Percentiles rank a stretch among this genome's conserved stretches.
Evolutionary conservation across 495 filamentous ascomycete genomes (phyloP).

Genomic region (Xylaria flabelliformis): DNA sequence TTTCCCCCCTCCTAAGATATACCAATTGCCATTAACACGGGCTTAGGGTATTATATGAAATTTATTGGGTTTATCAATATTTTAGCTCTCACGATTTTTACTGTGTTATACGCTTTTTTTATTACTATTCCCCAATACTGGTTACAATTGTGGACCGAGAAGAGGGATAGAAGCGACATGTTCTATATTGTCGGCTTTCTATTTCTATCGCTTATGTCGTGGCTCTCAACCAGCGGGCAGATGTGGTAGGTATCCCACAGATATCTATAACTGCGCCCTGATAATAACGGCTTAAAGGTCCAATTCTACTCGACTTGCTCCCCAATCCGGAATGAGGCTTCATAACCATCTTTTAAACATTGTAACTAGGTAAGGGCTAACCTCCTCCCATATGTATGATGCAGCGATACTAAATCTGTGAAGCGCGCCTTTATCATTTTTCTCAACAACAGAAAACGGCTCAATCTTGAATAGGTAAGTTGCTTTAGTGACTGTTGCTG

Average conservation of each 20-base stretch:
- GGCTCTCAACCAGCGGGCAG: slow-evolving; percentile 36
- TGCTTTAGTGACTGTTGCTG: too few relatives aligned
- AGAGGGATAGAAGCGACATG: slow-evolving; percentile 6
- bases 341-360: slow-evolving; percentile 29
- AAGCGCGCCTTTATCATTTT: slow-evolving; percentile 35
- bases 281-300: slow-evolving; percentile 23
- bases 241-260: slow-evolving; percentile 35
- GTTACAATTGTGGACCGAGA: slow-evolving; percentile 49
- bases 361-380: slow-evolving; percentile 24
- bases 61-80: slow-evolving; percentile 57
- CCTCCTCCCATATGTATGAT: too few relatives aligned
- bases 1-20: background rate
- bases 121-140: slow-evolving; percentile 48
- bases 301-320: slow-evolving; percentile 28
- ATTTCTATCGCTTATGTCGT: slow-evolving; percentile 38
- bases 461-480: slow-evolving; percentile 41
- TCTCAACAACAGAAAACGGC: slow-evolving; percentile 35
- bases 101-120: slow-evolving; percentile 44
- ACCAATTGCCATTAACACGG: background rate
- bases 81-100: slow-evolving; percentile 41
- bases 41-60: slow-evolving; percentile 60
- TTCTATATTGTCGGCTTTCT: slow-evolving; percentile 44
- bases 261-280: background rate
- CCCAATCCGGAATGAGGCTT: slow-evolving; percentile 30
- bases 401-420: background rate